Evolutionary conservation across 495 filamentous ascomycete species (phyloP), one percentile per base, ranked within the genome.

Genomic region (Chaetomium cochliodes): DNA sequence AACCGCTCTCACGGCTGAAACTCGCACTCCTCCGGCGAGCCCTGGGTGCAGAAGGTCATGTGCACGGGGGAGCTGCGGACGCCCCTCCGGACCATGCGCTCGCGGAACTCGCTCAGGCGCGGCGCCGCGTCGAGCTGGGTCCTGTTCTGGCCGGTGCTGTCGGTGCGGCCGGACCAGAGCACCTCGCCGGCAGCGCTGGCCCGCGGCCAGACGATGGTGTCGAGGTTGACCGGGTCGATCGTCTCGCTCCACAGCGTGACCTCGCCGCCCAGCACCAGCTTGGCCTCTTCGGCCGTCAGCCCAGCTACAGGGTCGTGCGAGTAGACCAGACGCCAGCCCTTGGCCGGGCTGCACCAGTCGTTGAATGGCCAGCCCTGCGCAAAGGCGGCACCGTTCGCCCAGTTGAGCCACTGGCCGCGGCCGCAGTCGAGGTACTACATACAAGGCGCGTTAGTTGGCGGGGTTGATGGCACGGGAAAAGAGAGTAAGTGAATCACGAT

Each of bases 241-340:
- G 89, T 85, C 77, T 94, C 91, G 67, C 80, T 83, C 91, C 91
- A 94, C 28, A 90, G 84, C 65, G 87, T 86, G 20, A 87, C 84
- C 70, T 93, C 91, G 12, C 90, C 91, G 28, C 91, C 91, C 5
- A 93, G 70, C 6, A 94, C 88, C 7, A 91, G 80, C 66, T 86
- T 78, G 0, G 82, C 79, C 51, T 83, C 66, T 13, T 85, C 80
- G 0, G 69, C 73, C 0, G 88, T 81, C 15, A 94, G 76, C 59
- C 80, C 80, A n/a, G 70, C 78, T 15, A 83, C 77, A 4, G 91
- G 91, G 68, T 92, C 86, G 74, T 91, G 87, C 46, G 85, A 82
- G 80, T 94, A 93, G 63, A 92, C 82, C 56, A 87, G 77, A n/a
- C 85, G 81, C 91, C 91, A 94, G 74, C 80, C 86, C 76, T 94